phyloP scores from a whole-genome alignment of 2,329 filamentous ascomycete genomes.

The Aspergillus floridensis region DNA sequence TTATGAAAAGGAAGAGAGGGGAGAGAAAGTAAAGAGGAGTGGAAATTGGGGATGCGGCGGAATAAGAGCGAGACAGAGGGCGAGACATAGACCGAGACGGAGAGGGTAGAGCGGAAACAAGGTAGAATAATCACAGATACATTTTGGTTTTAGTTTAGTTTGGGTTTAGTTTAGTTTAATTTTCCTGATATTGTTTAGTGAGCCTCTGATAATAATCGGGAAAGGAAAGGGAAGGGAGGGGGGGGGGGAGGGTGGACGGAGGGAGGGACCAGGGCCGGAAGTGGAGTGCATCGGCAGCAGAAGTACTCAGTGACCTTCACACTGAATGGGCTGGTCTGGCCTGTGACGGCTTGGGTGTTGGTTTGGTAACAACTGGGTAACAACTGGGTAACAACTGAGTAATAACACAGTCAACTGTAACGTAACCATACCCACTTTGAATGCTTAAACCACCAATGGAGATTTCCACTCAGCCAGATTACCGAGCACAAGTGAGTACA shows the following conservation, averaged over 20 bases:
- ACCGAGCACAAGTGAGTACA: neutral
- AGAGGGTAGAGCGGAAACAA: constrained; percentile 3
- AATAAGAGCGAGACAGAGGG: constrained; percentile 3
- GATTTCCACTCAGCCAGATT: neutral
- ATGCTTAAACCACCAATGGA: neutral
- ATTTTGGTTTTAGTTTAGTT: neutral
- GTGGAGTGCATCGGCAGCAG: constrained; percentile 5
- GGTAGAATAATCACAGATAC: neutral
- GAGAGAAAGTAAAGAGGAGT: neutral
- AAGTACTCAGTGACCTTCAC: neutral
- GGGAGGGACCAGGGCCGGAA: neutral
- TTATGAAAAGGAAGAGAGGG: neutral
- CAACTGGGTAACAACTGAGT: neutral
- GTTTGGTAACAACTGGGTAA: neutral
- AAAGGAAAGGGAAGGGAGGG: neutral
- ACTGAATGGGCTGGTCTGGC: constrained; percentile 2
- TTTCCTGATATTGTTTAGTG: neutral
- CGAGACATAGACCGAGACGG: constrained; percentile 2
- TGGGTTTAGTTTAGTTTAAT: neutral
- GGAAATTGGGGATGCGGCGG: neutral
- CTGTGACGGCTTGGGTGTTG: neutral
- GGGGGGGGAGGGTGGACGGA: neutral
- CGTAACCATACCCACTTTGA: neutral
- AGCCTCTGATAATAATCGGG: neutral
- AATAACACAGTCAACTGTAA: neutral